Evolutionary conservation across 1,284 basidiomycete genomes (phyloP).

Genomic region (Austroboletus novae-zelandiae): DNA sequence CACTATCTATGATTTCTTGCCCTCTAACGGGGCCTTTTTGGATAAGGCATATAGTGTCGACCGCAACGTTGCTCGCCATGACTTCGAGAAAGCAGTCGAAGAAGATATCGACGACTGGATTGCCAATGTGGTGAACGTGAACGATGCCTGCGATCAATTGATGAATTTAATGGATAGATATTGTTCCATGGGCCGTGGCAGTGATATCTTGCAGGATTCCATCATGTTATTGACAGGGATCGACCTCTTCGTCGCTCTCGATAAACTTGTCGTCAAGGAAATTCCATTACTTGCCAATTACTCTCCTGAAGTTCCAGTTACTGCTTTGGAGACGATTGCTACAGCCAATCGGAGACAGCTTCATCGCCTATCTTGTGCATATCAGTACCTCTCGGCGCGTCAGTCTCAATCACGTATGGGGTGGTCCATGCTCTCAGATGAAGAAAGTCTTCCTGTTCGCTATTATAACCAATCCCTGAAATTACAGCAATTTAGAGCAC

Average conservation of each 20-base stretch:
- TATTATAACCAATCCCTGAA: neutral
- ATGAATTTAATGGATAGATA: neutral
- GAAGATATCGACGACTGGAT: neutral
- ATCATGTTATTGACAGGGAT: neutral
- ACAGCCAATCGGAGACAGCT: neutral
- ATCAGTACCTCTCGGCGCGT: neutral
- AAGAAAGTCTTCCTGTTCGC: neutral
- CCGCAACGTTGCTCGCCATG: slow-evolving; percentile 15
- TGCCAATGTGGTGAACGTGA: neutral
- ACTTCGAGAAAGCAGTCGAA: neutral
- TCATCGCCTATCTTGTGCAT: neutral
- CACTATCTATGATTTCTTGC: slow-evolving; percentile 9
- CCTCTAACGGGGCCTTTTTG: slow-evolving; percentile 4
- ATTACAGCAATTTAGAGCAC: neutral
- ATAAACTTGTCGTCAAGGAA: neutral
- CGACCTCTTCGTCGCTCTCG: neutral
- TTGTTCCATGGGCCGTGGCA: too few species aligned
- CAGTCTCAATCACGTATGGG: neutral
- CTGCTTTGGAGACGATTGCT: neutral
- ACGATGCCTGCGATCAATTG: neutral
- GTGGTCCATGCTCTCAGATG: neutral
- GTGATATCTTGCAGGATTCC: neutral
- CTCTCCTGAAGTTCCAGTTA: neutral
- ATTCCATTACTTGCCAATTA: neutral
- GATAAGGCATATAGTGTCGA: too few species aligned